Base-by-base conservation (phyloP, 1,284 basidiomycete genomes). In the Sporisorium reilianum region DNA sequence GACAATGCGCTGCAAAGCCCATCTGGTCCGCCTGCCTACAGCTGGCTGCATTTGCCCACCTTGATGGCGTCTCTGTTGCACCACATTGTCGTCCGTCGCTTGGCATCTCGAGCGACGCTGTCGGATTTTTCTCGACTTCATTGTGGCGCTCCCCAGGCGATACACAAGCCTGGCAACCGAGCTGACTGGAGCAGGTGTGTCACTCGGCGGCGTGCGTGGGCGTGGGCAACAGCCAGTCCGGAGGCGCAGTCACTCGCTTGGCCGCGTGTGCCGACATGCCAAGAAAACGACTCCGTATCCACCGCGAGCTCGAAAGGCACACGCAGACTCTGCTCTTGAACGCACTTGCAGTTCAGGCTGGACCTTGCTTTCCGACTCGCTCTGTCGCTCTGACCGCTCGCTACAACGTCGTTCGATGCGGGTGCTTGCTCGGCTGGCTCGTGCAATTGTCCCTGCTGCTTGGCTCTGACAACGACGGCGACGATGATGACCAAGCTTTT, bases 401-500 rank as follows among this genome's bases (percentile, higher is more conserved):
- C 1, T 41, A 20, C 4, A 20, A 41, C 3, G 8, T n/a, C 38
- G n/a, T 41, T 41, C n/a, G 38, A 41, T 41, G 38, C 38, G 9
- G 38, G n/a, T 8, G 6, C 20, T 41, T 20, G n/a, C 38, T 10
- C 20, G 38, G n/a, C 38, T 41, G 38, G 38, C 8, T 41, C 38
- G 9, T 20, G 26, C 46, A 30, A 12, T 11, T 12, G 26, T 30
- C 38, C n/a, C 8, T 41, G 38, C 38, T n/a, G 38, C n/a, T 23
- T 25, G 11, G 20, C 22, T 18, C 22, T 25, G 28, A 18, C 50
- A 7, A 51, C 36, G 28, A 5, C 36, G 14, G 26, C 36, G 30
- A 55, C n/a, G n/a, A 62, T 59, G 52, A n/a, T 12, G 8, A 36
- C 23, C 18, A 23, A 3, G 9, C 7, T 62, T 6, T 18, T 51